Evolutionary conservation across 2,329 filamentous ascomycete genomes (phyloP).

Genomic region (Paraphoma chrysanthemicola): DNA sequence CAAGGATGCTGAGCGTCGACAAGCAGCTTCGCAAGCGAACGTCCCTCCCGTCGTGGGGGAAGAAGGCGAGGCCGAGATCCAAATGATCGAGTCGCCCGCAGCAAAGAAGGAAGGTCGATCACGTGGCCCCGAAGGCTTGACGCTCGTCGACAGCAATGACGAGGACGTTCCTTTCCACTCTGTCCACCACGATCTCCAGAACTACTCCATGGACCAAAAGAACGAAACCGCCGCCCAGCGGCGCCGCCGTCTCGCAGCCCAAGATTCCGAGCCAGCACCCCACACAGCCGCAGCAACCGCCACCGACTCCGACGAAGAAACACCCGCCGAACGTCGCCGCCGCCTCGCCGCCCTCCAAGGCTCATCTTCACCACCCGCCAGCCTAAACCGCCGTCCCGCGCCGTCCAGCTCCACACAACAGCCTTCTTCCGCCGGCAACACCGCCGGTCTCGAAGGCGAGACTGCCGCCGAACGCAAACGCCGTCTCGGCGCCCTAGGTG

Average conservation of each 20-base stretch:
- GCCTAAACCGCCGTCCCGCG: constrained; percentile 15
- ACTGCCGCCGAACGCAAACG: constrained; percentile 77
- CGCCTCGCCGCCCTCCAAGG: constrained; percentile 21
- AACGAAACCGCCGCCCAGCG: constrained; percentile 52
- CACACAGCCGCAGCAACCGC: constrained; percentile 20
- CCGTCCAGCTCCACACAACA: constrained; percentile 9
- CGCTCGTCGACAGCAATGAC: constrained; percentile 54
- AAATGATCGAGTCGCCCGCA: constrained; percentile 38
- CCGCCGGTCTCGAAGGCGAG: constrained; percentile 57
- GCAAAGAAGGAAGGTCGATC: constrained; percentile 30
- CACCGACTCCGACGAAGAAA: constrained; percentile 35
- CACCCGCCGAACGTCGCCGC: constrained; percentile 26
- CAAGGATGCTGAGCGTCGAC: constrained; percentile 35
- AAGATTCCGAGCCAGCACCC: constrained; percentile 14
- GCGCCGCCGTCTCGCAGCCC: constrained; percentile 49
- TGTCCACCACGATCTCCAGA: constrained; percentile 45
- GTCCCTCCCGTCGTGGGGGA: constrained; percentile 42
- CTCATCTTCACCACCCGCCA: constrained; percentile 19
- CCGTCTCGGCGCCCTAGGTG: constrained; percentile 75
- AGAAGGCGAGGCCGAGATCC: constrained; percentile 41
- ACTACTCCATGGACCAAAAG: constrained; percentile 26
- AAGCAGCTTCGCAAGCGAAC: constrained; percentile 36
- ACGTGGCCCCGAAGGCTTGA: constrained; percentile 48
- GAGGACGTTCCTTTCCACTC: constrained; percentile 58
- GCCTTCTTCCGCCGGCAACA: constrained; percentile 39